Base-by-base conservation (phyloP, 169 alveolate species). In the Cryptosporidium ubiquitum region DNA sequence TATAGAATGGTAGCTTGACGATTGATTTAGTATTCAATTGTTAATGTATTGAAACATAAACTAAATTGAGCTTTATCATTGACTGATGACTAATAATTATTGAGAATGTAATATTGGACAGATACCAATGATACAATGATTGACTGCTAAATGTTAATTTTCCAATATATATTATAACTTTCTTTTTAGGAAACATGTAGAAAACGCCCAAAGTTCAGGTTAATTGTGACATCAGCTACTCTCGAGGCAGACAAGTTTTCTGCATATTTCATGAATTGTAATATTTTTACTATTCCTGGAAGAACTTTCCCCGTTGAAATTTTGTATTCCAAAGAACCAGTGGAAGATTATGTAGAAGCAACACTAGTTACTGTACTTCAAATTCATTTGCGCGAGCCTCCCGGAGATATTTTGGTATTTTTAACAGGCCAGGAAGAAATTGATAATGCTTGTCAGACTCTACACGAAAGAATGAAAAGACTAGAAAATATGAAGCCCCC, bases 341-440 rank as follows among this genome's bases (percentile, higher is more conserved):
- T 98, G 94, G 95, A 95, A 61, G 99, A 99, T 91, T 98, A 99
- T 91, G 94, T 99, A 58, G 99, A 98, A 84, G 99, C 99, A 3
- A 96, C 99, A 14, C 92, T 98, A 58, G 94, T 97, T 47, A 98
- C 99, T 9, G 99, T 98, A 20, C 92, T 97, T 91, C 98, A 98
- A 86, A 97, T 97, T 29, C 99, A 98, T 93, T 94, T 97, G 44
- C 94, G 96, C 91, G 99, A 98, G 86, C 98, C 97, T 20, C 97
- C 98, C 5, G 99, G 99, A 5, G 99, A 98, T 92, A 98, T 98
- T 31, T 85, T 99, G 71, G 96, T 99, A 14, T 99, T 99, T 93
- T 95, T 99, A 39, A 98, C 99, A 0, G 99, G 99, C 1, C 98
- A 98, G 91, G 99, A 98, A 91, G 99, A 99, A 93, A 98, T 99